Conservation (phyloP, 805 yeast genomes). For the Wickerhamiella spandovensis region DNA sequence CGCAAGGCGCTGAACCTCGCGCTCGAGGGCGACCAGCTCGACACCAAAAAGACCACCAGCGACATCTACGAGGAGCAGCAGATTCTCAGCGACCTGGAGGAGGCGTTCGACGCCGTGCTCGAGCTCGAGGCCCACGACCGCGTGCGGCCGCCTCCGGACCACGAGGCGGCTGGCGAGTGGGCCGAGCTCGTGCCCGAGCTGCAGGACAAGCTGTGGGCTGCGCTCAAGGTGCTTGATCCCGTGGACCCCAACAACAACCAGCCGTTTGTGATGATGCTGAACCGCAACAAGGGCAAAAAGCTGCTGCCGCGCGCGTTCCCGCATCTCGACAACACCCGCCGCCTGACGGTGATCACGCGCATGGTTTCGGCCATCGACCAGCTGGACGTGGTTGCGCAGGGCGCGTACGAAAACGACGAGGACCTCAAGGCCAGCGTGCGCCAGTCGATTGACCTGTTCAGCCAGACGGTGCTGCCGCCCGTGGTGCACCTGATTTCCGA, state of each 20-base stretch:
- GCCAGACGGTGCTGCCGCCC: conserved; percentile 67
- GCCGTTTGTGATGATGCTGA: conserved; percentile 72
- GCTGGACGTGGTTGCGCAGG: conserved; percentile 61
- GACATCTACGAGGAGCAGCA: conserved; percentile 28
- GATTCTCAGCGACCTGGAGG: conserved; percentile 59
- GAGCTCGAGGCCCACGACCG: conserved; percentile 66
- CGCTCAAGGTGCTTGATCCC: conserved; percentile 40
- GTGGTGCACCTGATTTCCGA: conserved; percentile 75
- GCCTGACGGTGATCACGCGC: conserved; percentile 61
- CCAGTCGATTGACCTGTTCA: conserved; percentile 63
- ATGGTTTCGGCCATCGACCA: conserved; percentile 70
- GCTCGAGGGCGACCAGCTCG: conserved; percentile 25
- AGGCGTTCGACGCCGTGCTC: conserved; percentile 62
- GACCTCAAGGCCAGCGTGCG: conserved; percentile 28
- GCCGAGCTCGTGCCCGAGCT: conserved; percentile 20
- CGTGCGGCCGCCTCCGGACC: conserved; percentile 32
- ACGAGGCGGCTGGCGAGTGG: conserved; percentile 22
- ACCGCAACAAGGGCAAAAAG: conserved; percentile 79
- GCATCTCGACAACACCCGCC: conserved; percentile 63
- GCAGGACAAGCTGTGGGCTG: conserved; percentile 49
- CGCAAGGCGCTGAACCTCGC: conserved; percentile 22
- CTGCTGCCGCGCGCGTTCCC: conserved; percentile 79
- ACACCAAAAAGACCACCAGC: conserved; percentile 22
- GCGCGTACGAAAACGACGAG: conserved; percentile 43
- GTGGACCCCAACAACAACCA: conserved; percentile 28